Conservation (phyloP, 2,329 filamentous ascomycete species). For the Sporothrix inflata region DNA sequence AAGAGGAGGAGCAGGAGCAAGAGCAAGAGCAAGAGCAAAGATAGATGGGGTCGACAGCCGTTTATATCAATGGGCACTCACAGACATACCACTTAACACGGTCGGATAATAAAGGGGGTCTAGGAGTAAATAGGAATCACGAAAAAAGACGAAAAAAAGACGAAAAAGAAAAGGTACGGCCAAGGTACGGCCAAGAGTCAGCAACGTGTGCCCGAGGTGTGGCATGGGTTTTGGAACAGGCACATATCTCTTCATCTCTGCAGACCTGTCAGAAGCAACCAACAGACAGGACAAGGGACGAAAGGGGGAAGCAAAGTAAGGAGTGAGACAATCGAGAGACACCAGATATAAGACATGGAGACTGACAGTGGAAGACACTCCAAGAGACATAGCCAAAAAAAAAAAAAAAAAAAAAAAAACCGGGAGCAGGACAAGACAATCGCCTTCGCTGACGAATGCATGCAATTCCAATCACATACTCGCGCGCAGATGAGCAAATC, state of each 20-base stretch:
- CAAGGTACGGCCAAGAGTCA: not conserved
- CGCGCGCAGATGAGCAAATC: conserved; percentile 4
- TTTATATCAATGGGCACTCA: not conserved
- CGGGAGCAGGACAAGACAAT: not conserved
- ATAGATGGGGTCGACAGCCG: not conserved
- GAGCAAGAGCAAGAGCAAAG: not conserved
- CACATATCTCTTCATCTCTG: conserved; percentile 12
- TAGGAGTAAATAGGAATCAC: not conserved
- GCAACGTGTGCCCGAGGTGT: not conserved
- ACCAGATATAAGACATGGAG: not conserved
- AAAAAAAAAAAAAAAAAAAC: no score
- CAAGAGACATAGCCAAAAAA: not conserved
- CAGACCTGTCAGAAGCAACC: not conserved
- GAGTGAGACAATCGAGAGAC: not conserved
- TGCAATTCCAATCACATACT: conserved; percentile 11
- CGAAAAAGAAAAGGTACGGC: not conserved
- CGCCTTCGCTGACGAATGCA: conserved; percentile 14
- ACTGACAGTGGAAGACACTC: not conserved
- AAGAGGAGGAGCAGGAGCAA: not conserved
- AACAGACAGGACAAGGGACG: conserved; percentile 11
- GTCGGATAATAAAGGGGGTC: not conserved
- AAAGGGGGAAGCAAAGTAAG: not conserved
- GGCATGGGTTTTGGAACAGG: conserved; percentile 18
- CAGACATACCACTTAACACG: not conserved
- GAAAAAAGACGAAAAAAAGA: not conserved